Base-by-base conservation (phyloP, 441 rosid species). In the Isatis lusitanica region DNA sequence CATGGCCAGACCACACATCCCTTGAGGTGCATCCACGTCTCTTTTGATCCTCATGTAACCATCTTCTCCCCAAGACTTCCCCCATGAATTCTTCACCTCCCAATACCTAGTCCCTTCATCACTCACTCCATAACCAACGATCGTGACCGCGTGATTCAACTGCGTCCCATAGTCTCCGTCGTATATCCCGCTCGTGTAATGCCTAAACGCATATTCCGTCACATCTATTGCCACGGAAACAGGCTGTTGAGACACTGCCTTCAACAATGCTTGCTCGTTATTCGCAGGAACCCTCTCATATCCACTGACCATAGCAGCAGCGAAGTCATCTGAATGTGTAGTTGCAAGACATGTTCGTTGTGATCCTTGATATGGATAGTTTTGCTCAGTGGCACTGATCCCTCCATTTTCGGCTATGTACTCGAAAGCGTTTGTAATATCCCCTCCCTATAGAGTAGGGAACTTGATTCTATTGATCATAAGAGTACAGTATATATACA, bases 61-160 rank as follows among this genome's bases (percentile, higher is more conserved):
- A 47, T 18, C 15, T 42, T 76, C 81, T 40, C 79, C 85, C 85
- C 82, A 82, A 9, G 48, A 55, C 31, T 68, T 21, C 0, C 87
- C 85, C 87, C 83, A 84, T 24, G 85, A 82, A n/a, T 84, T 80
- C 77, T 82, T 84, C 6, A 78, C 24, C 43, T 82, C 24, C 87
- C 87, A 84, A 53, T 82, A 82, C 65, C 82, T 80, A 31, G 6
- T 76, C 7, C 85, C 85, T 10, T 80, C 77, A 63, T 55, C 70
- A 59, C 71, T 75, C 52, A 58, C 38, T 50, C 87, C 83, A 18
- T 80, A 82, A 8, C 84, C 85, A 38, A 84, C 81, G 8, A 79
- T 60, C 0, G 81, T 74, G 6, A 84, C 87, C 2, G 74, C 85
- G 50, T 82, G 85, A 66, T 73, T 75, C 24, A 78, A 46, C 24